Base-by-base conservation (phyloP, 2,329 filamentous ascomycete species). In the Arthrobotrys conoides region DNA sequence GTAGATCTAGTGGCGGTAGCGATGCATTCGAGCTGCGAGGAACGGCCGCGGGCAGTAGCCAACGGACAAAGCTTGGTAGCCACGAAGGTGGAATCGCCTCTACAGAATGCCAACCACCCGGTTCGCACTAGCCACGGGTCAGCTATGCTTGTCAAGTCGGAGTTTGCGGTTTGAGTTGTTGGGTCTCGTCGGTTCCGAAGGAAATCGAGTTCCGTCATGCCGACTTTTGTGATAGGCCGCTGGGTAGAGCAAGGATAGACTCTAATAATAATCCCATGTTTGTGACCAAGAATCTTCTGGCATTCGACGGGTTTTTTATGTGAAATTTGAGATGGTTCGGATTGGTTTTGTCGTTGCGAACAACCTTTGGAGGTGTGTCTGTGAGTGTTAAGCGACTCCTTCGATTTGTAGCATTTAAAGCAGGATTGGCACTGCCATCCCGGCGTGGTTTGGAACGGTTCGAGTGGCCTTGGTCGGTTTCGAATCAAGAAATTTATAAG, bases 101-200 rank as follows among this genome's bases (percentile, higher is more conserved):
- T 49, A 30, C 65, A 69, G n/a, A 69, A 69, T 3, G 18, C 36
- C 18, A 30, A 6, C 65, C 65, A 69, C n/a, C 65, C 51, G 4
- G 65, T 69, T 9, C 27, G 24, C 5, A 10, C 33, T 8, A 55
- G 33, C 49, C 49, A 69, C 12, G 65, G 65, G 16, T 55, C 65
- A 6, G 36, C n/a, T 10, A 12, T 55, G 27, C 16, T 36, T 14
- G 22, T 10, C 22, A 33, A 18, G 18, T 69, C 18, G 3, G 18
- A 24, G 10, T 18, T 33, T 3, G 12, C 12, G n/a, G 22, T 12
- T 10, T 24, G 6, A 1, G 5, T 16, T 16, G 10, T 53, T 22
- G 36, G 18, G 1, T 6, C 14, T 53, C 46, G 1, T 38, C 63
- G 44, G n/a, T 24, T 9, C n/a, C n/a, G n/a, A 22, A 41, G 36